These are phyloP conservation scores for Pleurotus tuber-regium DNA, from an alignment of 768 basidiomycete genomes.

Conservation along the genomic window DNA sequence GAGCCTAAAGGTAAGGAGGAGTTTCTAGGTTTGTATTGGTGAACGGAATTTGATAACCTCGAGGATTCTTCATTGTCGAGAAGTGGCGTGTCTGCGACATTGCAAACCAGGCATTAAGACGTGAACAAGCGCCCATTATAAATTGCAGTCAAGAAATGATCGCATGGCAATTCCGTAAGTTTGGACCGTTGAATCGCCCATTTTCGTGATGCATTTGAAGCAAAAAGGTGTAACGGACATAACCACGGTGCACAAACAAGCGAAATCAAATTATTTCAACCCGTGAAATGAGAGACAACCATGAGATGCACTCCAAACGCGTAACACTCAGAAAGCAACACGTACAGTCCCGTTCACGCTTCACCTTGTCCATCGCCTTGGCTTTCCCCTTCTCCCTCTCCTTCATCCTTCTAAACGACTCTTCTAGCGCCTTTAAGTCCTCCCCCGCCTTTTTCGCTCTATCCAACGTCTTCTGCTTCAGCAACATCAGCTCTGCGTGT, in stretches of 20 bases:
- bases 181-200: too few species aligned
- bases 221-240: too few species aligned
- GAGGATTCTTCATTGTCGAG: conserved; percentile 47
- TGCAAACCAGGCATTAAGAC: conserved; percentile 12
- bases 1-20: conserved; percentile 44
- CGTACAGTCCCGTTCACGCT: conserved; percentile 76
- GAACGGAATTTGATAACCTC: conserved; percentile 32
- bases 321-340: conserved; percentile 25
- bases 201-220: too few species aligned
- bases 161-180: too few species aligned
- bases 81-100: conserved; percentile 40
- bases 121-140: conserved; percentile 16
- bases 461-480: conserved; percentile 54
- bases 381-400: conserved; percentile 77
- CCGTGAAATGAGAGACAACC: not conserved
- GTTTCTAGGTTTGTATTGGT: conserved; percentile 43
- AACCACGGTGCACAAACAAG: too few species aligned
- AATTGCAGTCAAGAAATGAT: conserved; percentile 3
- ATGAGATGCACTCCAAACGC: conserved; percentile 21
- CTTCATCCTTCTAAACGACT: conserved; percentile 73
- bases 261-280: too few species aligned
- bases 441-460: conserved; percentile 73
- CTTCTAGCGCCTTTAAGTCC: conserved; percentile 72
- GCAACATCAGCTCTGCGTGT: conserved; percentile 54
- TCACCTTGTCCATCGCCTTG: conserved; percentile 66